These are phyloP conservation scores for Psilocybe tampanensis DNA, from an alignment of 768 basidiomycete genomes.

Conservation along the genomic window DNA sequence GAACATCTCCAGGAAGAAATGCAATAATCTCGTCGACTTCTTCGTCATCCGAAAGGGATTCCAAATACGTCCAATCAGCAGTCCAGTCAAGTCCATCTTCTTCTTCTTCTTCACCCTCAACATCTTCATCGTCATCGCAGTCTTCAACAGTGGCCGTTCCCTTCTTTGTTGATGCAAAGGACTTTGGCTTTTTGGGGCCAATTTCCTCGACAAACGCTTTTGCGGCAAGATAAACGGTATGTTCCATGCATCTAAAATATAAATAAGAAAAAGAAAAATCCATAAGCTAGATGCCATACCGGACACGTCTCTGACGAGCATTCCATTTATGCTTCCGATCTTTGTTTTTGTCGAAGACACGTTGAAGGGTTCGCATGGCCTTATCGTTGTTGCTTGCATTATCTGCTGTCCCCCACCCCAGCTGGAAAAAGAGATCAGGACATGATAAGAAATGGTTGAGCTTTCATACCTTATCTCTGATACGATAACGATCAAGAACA, in stretches of 20 bases:
- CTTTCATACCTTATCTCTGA: slow-evolving; percentile 16
- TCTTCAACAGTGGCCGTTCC: not conserved
- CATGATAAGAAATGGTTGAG: not conserved
- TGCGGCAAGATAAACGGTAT: not conserved
- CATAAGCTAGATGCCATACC: not conserved
- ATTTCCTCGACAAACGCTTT: not conserved
- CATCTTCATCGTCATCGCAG: not conserved
- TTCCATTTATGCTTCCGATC: not conserved
- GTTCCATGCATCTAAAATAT: too few species aligned
- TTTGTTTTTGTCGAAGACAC: not conserved
- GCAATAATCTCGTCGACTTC: not conserved
- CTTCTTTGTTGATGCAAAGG: not conserved
- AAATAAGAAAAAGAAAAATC: too few species aligned
- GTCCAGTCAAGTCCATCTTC: not conserved
- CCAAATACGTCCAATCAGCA: not conserved
- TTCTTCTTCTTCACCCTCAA: not conserved
- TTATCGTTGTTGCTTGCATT: slow-evolving; percentile 18
- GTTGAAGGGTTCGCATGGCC: not conserved
- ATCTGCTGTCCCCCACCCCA: slow-evolving; percentile 16
- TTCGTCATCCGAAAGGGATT: not conserved
- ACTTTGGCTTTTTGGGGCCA: not conserved
- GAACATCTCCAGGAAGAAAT: not conserved
- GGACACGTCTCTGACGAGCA: not conserved
- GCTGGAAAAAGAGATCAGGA: not conserved
- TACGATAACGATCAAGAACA: slow-evolving; percentile 7